Percentiles rank a stretch among this genome's conserved stretches.
phyloP scores from a whole-genome alignment of 148 eudicot species.

The Polygonum maritimum region DNA sequence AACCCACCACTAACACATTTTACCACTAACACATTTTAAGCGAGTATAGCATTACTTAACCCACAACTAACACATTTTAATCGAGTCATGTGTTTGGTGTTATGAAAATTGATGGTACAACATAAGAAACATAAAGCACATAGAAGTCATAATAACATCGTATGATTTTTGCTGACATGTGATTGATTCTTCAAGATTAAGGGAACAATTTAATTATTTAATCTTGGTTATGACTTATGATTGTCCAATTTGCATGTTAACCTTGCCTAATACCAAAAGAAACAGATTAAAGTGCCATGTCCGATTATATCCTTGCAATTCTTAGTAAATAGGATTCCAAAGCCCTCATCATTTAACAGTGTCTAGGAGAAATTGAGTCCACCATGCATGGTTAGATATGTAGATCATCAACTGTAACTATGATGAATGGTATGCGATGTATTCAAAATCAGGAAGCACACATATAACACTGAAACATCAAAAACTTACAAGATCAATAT shows the following conservation, averaged over 20 bases:
- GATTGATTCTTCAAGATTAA: background rate
- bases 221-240: background rate
- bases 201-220: background rate
- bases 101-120: too few relatives aligned
- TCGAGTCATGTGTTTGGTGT: too few relatives aligned
- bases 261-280: background rate
- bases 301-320: background rate
- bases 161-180: background rate
- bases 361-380: background rate
- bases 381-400: background rate
- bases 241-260: background rate
- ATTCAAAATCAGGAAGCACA: too few relatives aligned
- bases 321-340: background rate
- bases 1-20: too few relatives aligned
- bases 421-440: background rate
- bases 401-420: background rate
- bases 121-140: too few relatives aligned
- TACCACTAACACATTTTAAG: too few relatives aligned
- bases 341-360: background rate
- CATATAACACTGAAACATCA: too few relatives aligned
- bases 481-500: too few relatives aligned
- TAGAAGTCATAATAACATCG: too few relatives aligned
- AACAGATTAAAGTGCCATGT: background rate
- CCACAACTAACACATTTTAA: too few relatives aligned
- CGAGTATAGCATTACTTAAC: too few relatives aligned